These are phyloP conservation scores for Acer campestre DNA, from an alignment of 345 rosid species.

Conservation along the genomic window DNA sequence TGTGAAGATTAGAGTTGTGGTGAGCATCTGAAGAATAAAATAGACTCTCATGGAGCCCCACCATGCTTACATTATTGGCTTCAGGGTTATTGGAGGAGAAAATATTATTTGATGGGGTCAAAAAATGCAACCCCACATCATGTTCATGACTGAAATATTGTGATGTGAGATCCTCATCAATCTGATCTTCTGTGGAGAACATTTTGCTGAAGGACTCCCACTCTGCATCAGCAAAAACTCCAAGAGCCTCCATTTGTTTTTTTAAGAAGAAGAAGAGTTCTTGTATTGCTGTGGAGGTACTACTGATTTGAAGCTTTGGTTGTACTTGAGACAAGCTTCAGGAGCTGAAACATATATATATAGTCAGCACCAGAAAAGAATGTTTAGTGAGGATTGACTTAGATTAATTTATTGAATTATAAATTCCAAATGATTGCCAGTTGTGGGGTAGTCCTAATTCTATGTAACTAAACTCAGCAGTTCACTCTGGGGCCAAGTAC, in stretches of 20 bases:
- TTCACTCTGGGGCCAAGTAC: slow-evolving; percentile 56
- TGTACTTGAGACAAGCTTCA: slow-evolving; percentile 25
- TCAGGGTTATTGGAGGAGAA: slow-evolving; percentile 31
- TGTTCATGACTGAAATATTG: slow-evolving; percentile 32
- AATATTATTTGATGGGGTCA: slow-evolving; percentile 6
- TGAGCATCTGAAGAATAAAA: slow-evolving; percentile 26
- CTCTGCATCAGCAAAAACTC: slow-evolving; percentile 48
- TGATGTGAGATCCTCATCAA: slow-evolving; percentile 25
- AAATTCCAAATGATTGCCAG: slow-evolving; percentile 35
- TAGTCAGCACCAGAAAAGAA: slow-evolving; percentile 16
- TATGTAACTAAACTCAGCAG: slow-evolving; percentile 44
- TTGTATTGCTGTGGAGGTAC: slow-evolving; percentile 1
- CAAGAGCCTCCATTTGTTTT: slow-evolving; percentile 38
- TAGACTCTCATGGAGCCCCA: slow-evolving; percentile 25
- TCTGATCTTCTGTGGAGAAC: slow-evolving; percentile 33
- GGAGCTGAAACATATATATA: slow-evolving; percentile 40
- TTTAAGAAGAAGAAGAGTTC: slow-evolving; percentile 8
- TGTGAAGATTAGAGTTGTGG: slow-evolving; percentile 20
- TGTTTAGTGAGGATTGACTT: slow-evolving; percentile 48
- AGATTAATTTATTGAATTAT: slow-evolving; percentile 23
- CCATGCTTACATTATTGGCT: slow-evolving; percentile 26
- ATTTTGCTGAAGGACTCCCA: slow-evolving; percentile 50
- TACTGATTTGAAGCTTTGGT: slow-evolving; percentile 13
- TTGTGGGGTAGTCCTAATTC: slow-evolving; percentile 33
- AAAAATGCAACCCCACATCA: slow-evolving; percentile 18